phyloP scores from a whole-genome alignment of 2,329 filamentous ascomycete genomes.

The Knoxdaviesia capensis region DNA sequence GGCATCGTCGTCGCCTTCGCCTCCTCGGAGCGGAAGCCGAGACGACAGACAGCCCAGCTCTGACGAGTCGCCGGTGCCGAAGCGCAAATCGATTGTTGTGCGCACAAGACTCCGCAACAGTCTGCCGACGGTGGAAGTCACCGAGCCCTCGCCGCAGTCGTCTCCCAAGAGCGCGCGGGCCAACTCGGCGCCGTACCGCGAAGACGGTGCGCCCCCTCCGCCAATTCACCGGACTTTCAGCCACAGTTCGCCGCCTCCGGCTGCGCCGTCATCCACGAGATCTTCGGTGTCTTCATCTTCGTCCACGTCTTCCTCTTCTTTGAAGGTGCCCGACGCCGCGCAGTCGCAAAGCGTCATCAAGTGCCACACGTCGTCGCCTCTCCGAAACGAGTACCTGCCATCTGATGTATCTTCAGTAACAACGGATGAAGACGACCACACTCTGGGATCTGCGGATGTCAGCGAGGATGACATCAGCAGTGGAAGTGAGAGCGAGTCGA shows the following conservation, averaged over 20 bases:
- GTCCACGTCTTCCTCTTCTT: too few species aligned
- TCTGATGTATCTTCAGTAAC: conserved; percentile 47
- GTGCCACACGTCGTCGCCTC: conserved; percentile 68
- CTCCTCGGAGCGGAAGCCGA: too few species aligned
- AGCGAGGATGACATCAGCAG: conserved; percentile 1
- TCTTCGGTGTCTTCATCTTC: too few species aligned
- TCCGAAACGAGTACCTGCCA: conserved; percentile 93
- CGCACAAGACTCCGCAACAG: too few species aligned
- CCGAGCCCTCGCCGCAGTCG: too few species aligned
- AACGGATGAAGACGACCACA: conserved; percentile 18
- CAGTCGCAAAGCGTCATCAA: conserved; percentile 17
- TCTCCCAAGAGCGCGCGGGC: conserved; percentile 4
- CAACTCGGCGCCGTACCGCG: conserved; percentile 16
- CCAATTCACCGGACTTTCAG: conserved; percentile 28
- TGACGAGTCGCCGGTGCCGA: too few species aligned
- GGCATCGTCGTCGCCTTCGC: too few species aligned
- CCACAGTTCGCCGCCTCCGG: conserved; percentile 1
- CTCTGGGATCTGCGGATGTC: conserved; percentile 10
- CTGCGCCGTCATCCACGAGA: too few species aligned
- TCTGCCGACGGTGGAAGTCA: too few species aligned
- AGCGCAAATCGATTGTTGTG: too few species aligned
- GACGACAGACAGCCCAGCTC: too few species aligned
- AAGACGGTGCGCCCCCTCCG: conserved; percentile 34
- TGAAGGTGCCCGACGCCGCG: too few species aligned
- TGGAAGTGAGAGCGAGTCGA: conserved; percentile 6